These are phyloP conservation scores for Moricandia arvensis DNA, from an alignment of 345 rosid genomes.

Conservation along the genomic window DNA sequence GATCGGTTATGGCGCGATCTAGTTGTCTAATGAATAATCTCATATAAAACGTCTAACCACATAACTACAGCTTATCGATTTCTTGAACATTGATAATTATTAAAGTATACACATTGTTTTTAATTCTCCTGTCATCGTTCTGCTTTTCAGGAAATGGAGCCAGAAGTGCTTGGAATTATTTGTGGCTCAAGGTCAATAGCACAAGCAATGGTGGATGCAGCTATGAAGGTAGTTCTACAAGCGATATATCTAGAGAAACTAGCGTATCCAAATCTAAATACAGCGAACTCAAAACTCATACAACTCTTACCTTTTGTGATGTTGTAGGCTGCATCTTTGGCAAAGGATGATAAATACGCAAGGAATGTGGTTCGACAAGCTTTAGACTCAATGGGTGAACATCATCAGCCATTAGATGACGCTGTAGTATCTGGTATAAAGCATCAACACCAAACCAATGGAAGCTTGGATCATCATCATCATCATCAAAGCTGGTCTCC, in stretches of 20 bases:
- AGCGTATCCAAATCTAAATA: neutral
- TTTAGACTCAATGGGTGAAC: constrained; percentile 47
- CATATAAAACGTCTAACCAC: too few species aligned
- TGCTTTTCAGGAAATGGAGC: constrained; percentile 71
- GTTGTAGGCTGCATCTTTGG: constrained; percentile 60
- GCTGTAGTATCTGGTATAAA: constrained; percentile 14
- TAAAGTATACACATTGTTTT: too few species aligned
- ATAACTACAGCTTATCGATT: too few species aligned
- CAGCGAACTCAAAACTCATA: neutral
- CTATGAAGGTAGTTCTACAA: constrained; percentile 80
- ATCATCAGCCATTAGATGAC: constrained; percentile 27
- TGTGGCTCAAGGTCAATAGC: constrained; percentile 68
- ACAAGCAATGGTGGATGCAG: constrained; percentile 75
- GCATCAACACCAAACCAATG: constrained; percentile 31
- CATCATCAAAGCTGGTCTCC: constrained; percentile 19
- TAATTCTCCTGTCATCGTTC: too few species aligned
- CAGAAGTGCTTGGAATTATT: constrained; percentile 57
- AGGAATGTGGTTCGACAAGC: constrained; percentile 57
- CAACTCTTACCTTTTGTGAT: neutral
- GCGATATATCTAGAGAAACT: too few species aligned
- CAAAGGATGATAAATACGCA: constrained; percentile 65
- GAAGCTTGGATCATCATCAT: constrained; percentile 15
- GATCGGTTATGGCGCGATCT: too few species aligned
- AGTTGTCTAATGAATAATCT: too few species aligned
- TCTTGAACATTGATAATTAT: too few species aligned